A percentile compares a stretch with the other conserved stretches of the same genome.
These are phyloP conservation scores for Saxophila tyrrhenica DNA, from an alignment of 495 filamentous ascomycete genomes.

Conservation along the genomic window DNA sequence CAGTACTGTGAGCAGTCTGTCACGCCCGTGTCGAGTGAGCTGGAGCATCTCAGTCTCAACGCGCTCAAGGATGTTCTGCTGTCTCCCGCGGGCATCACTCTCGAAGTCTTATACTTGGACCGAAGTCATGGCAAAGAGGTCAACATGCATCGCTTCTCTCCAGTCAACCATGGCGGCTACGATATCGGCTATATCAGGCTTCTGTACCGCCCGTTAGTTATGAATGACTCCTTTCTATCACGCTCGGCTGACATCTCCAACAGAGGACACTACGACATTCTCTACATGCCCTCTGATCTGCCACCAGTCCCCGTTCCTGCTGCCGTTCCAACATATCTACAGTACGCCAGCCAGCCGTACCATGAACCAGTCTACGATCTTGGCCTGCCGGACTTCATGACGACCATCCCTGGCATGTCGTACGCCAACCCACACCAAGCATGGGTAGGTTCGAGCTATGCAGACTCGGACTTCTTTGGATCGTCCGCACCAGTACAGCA, in stretches of 20 bases:
- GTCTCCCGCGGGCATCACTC: constrained; percentile 62
- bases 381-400: constrained; percentile 16
- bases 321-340: constrained; percentile 10
- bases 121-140: constrained; percentile 69
- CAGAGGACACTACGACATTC: constrained; percentile 86
- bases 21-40: constrained; percentile 66
- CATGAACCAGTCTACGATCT: constrained; percentile 8
- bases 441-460: constrained; percentile 8
- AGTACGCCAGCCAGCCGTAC: constrained; percentile 14
- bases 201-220: constrained; percentile 58
- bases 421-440: constrained; percentile 11
- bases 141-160: constrained; percentile 62
- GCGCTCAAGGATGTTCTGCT: constrained; percentile 70
- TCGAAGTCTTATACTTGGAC: constrained; percentile 88
- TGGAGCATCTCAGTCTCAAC: constrained; percentile 75
- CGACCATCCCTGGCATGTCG: constrained; percentile 18
- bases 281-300: constrained; percentile 59
- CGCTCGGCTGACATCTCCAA: neutral
- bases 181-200: constrained; percentile 49
- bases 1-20: constrained; percentile 60
- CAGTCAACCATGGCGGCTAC: constrained; percentile 34
- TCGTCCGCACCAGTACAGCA: constrained; percentile 8
- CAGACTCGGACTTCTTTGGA: constrained; percentile 13
- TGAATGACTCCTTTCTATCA: no score
- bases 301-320: constrained; percentile 1